phyloP scores from a whole-genome alignment of 495 filamentous ascomycete genomes.

The Geopyxis carbonaria region DNA sequence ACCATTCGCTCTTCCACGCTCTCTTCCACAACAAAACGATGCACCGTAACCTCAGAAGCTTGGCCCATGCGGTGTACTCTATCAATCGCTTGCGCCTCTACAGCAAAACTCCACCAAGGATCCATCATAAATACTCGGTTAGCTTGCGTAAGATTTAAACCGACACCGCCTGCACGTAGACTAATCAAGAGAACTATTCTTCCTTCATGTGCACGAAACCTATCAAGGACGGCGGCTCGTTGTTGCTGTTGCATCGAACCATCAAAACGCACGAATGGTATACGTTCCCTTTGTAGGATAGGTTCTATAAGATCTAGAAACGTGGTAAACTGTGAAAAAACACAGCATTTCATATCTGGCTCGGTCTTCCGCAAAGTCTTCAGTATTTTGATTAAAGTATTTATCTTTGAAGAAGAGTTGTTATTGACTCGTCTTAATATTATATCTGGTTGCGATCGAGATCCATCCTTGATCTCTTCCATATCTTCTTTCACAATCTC shows the following conservation, averaged over 20 bases:
- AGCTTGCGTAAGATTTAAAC: constrained; percentile 77
- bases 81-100: constrained; percentile 96
- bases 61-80: constrained; percentile 99
- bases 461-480: constrained; percentile 30
- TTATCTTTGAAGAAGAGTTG: constrained; percentile 74
- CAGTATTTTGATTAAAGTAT: constrained; percentile 57
- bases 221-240: constrained; percentile 52
- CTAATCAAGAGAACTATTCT: constrained; percentile 59
- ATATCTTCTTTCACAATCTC: constrained; percentile 46
- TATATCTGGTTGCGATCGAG: constrained; percentile 35
- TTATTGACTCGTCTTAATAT: constrained; percentile 59
- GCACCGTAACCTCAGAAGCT: constrained; percentile 64
- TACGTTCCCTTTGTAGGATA: constrained; percentile 43
- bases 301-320: constrained; percentile 83
- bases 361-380: constrained; percentile 41
- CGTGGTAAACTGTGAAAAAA: constrained; percentile 94
- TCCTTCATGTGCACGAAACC: constrained; percentile 42
- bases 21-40: constrained; percentile 69
- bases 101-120: constrained; percentile 96
- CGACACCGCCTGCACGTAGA: constrained; percentile 81
- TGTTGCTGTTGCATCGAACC: constrained; percentile 76
- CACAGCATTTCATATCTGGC: constrained; percentile 65
- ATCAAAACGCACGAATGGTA: constrained; percentile 73
- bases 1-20: constrained; percentile 94
- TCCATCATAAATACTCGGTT: constrained; percentile 95